Evolutionary conservation across 495 filamentous ascomycete genomes (phyloP), one percentile per base, ranked within the genome.

Genomic region (Aspergillus panamensis): DNA sequence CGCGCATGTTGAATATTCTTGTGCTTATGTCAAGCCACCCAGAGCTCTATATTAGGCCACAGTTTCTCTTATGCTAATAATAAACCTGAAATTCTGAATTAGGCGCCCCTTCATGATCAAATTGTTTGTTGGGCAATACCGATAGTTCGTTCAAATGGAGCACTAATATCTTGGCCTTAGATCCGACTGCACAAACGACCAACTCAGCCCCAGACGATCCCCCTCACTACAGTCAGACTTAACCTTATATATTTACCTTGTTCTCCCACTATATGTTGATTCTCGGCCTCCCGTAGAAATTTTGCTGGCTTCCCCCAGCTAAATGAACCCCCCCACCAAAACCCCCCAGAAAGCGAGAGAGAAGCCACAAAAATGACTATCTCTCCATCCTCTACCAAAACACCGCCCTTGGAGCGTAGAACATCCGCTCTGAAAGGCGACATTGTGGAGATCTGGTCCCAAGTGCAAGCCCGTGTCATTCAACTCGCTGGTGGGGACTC

Each of bases 401-500:
- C 55, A 5, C 54, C 55, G 30, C 30, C 58, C 3, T 20, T 55
- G 39, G 60, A 56, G 25, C 54, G 48, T 8, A 53, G 53, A 30
- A 52, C 51, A 10, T 55, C 58, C 19, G 62, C 65, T 53, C 66
- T 69, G 21, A 71, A 73, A 45, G 66, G 62, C 52, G 71, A 75
- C 51, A 73, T 75, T 14, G 63, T 66, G 8, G 64, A 64, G 2
- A 72, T 72, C 37, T 75, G 72, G 72, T 63, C 63, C 53, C 70
- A 73, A 50, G 72, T 75, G 3, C 57, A 75, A 42, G 63, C 53
- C 9, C 69, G 70, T 42, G 72, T 75, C 45, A 44, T 73, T 50
- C 67, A 73, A 44, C 54, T 73, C 43, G 72, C 69, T n/a, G 72
- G 70, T 29, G 72, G 75, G n/a, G 68, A 73, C 37, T 45, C 65